Evolutionary conservation across 176 grass and related monocot species (phyloP), one percentile per base, ranked within the genome.

Genomic region (Secale cereale): DNA sequence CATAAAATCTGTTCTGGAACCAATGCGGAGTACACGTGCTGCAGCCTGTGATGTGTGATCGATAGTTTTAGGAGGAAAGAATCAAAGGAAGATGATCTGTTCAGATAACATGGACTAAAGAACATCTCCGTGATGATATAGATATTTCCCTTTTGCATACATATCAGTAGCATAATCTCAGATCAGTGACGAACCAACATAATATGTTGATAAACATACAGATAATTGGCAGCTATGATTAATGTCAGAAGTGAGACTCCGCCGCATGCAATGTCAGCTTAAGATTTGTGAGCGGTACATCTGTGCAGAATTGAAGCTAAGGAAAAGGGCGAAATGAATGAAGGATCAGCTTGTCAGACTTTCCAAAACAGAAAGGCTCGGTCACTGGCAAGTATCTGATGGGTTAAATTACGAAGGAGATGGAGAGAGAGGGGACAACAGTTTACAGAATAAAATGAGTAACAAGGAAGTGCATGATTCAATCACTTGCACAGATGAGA

Each of bases 11-110:
- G 85, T 65, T 71, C 92, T 94, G 56, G 91, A 97, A 70, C 89
- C 87, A 19, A 90, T 36, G 64, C 91, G 89, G 64, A 90, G 57
- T 79, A 91, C 89, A 67, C 87, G 85, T 85, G 94, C 89, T 9
- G 94, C 94, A 48, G 87, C 94, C 94, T 97, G 92, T 92, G 87
- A 92, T 97, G 91, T 97, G 92, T 92, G 87, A 92, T 97, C 63
- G 77, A 85, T 91, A 88, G 39, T 88, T 91, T 91, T 46, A 88
- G 81, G 63, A 32, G 69, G 77, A 77, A 84, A 81, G 67, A 87
- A 70, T 88, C 78, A 91, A 88, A 76, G 77, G 63, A 76, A 76
- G 62, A 70, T 65, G 89, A 72, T 87, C 45, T 61, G 65, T 71
- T 52, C 32, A 81, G 67, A 91, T 80, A 81, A 45, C 32, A 82